Evolutionary conservation across 345 rosid species (phyloP), one percentile per base, ranked within the genome.

Genomic region (Iberis pinnata): DNA sequence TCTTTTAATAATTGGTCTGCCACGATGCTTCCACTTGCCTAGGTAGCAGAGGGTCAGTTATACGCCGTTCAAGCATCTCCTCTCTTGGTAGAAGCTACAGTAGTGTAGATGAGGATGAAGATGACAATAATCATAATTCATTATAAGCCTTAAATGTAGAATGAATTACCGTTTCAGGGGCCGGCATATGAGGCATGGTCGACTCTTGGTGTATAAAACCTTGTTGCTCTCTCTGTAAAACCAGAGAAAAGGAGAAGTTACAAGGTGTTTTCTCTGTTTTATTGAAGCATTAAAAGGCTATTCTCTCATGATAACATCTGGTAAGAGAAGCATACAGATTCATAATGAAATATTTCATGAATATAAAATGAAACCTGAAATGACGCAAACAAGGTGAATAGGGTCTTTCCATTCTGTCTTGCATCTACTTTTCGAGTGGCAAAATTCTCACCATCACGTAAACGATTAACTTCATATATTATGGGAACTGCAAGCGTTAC

Each of bases 371-470:
- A 43, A 25, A 92, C 98, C 83, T 92, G 89, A 73, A 88, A 92
- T 54, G 98, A 92, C 32, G 93, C 88, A 22, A 83, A 42, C 69
- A 92, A 68, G 18, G 74, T 83, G 80, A 88, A 92, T 58, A 88
- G 53, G 24, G 70, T 49, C 12, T 70, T 78, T 64, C 98, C 93
- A 50, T 78, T 83, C 49, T 88, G 98, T 70, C 87, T 67, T 54
- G 98, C 98, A 55, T 88, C 82, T 58, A 88, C 98, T 69, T 68
- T 76, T 59, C 98, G 75, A 49, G 90, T 80, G 24, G 95, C 78
- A 70, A 88, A 88, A 67, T 70, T 84, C 61, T 75, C 81, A 31
- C 90, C 96, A 60, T 92, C 93, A 16, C 93, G 89, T 64, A 92
- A 52, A 25, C 89, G 84, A 29, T 70, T 62, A 65, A 83, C 96